phyloP scores from a whole-genome alignment of 208 protist genomes.

The Trypanosoma cruzi region DNA sequence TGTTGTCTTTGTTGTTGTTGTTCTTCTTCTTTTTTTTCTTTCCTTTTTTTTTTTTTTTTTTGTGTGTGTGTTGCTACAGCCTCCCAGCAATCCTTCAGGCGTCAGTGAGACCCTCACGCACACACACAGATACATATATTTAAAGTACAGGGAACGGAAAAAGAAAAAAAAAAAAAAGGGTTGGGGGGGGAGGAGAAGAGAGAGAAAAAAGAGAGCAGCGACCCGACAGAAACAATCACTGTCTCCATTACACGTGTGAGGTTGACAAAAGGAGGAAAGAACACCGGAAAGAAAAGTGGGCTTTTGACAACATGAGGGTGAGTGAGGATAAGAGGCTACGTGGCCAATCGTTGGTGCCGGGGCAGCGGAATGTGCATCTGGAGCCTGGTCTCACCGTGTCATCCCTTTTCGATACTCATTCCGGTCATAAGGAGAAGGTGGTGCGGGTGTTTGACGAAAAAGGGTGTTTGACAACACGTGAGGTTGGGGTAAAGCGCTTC shows the following conservation, averaged over 20 bases:
- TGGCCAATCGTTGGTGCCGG: conserved; percentile 17
- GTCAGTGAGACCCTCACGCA: too few species aligned
- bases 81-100: too few species aligned
- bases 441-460: conserved; percentile 76
- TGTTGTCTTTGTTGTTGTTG: too few species aligned
- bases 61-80: too few species aligned
- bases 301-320: neutral
- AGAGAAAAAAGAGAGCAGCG: too few species aligned
- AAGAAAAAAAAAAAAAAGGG: too few species aligned
- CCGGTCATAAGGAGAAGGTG: conserved; percentile 1
- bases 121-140: too few species aligned
- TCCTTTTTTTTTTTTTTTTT: too few species aligned
- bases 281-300: neutral
- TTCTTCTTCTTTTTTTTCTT: too few species aligned
- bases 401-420: conserved; percentile 11
- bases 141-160: too few species aligned
- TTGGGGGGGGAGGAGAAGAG: too few species aligned
- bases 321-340: conserved; percentile 3
- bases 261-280: neutral
- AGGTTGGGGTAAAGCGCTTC: conserved; percentile 71
- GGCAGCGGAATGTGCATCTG: neutral
- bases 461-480: conserved; percentile 53
- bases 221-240: too few species aligned
- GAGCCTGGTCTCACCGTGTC: conserved; percentile 1
- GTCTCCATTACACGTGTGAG: neutral